phyloP scores from a whole-genome alignment of 805 yeast genomes.

The Pichia californica region DNA sequence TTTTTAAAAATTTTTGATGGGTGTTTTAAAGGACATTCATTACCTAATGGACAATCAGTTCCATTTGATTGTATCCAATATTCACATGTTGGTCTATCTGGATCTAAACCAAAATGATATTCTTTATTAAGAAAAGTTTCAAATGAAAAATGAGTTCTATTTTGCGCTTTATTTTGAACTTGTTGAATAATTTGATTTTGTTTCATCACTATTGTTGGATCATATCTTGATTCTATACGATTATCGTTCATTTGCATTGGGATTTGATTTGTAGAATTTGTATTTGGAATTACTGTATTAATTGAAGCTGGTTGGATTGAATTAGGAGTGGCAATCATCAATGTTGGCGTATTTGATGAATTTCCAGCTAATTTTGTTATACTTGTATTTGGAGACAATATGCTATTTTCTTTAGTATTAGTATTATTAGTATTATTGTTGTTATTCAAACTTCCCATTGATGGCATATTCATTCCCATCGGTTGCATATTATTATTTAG shows the following conservation, averaged over 20 bases:
- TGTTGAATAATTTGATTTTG: slow-evolving; percentile 16
- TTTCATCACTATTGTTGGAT: slow-evolving; percentile 12
- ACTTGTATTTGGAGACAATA: no score
- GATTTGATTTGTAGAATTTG: not conserved
- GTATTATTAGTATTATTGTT: no score
- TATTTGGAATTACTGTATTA: not conserved
- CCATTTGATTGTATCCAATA: slow-evolving; percentile 54
- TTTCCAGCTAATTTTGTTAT: no score
- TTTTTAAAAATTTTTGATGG: slow-evolving; percentile 52
- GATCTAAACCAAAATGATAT: slow-evolving; percentile 75
- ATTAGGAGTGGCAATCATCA: no score
- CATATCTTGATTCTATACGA: slow-evolving; percentile 4
- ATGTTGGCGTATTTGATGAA: no score
- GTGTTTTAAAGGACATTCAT: slow-evolving; percentile 83
- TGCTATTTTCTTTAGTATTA: no score
- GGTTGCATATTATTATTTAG: not conserved
- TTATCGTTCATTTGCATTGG: not conserved
- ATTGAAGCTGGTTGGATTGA: no score
- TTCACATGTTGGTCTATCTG: slow-evolving; percentile 84
- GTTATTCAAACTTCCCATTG: no score
- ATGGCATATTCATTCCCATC: no score
- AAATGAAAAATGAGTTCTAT: slow-evolving; percentile 41
- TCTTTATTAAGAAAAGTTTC: slow-evolving; percentile 80
- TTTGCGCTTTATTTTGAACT: slow-evolving; percentile 9
- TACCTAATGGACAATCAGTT: slow-evolving; percentile 72